A percentile compares a stretch with the other conserved stretches of the same genome.
Conservation (phyloP, 1,284 basidiomycete genomes). For the Puccinia triticina region DNA sequence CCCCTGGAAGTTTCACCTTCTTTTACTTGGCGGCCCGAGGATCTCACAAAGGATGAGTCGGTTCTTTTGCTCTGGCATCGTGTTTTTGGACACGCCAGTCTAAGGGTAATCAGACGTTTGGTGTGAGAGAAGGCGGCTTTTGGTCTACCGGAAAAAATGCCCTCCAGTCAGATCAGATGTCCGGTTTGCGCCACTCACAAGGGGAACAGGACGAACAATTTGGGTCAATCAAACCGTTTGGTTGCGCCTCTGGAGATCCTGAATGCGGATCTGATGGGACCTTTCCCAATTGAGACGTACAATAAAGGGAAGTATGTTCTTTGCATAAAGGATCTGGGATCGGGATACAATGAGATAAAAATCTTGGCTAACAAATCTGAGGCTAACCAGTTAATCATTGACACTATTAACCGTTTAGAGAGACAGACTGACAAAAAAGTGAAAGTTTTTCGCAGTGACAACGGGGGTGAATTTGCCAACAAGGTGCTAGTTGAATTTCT, state of each 20-base stretch:
- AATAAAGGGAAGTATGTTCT: neutral
- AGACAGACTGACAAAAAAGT: neutral
- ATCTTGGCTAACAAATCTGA: constrained; percentile 8
- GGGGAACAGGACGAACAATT: neutral
- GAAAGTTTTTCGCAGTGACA: constrained; percentile 6
- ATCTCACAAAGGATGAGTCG: neutral
- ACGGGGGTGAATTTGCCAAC: constrained; percentile 12
- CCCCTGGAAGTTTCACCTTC: neutral
- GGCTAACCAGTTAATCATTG: neutral
- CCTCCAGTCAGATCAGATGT: neutral
- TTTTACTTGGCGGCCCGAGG: neutral
- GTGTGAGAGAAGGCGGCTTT: neutral
- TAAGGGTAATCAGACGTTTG: neutral
- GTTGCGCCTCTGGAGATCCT: neutral
- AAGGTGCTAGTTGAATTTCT: neutral
- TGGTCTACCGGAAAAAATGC: neutral
- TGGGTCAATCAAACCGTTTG: no score
- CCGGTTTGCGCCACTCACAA: neutral
- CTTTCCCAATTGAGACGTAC: neutral
- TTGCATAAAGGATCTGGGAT: neutral
- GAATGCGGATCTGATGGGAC: neutral
- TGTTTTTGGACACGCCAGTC: neutral
- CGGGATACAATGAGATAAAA: neutral
- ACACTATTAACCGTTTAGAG: neutral
- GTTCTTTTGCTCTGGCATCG: neutral